phyloP scores from a whole-genome alignment of 768 basidiomycete species.

The Lactarius quietus region DNA sequence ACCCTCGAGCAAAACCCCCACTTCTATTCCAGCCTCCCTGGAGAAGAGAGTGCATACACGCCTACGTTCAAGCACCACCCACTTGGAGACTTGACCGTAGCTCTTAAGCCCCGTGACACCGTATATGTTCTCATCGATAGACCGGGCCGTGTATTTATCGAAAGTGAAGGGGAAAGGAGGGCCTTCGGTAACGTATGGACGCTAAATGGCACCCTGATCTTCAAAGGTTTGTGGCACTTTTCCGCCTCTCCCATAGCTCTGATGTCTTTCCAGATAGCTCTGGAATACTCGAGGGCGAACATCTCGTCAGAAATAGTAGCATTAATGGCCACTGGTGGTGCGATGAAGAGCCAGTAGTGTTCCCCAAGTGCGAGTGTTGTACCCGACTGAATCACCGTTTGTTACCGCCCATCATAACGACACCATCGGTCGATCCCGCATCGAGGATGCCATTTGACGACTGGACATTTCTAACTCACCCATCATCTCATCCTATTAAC shows the following conservation, averaged over 20 bases:
- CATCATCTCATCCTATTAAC: not conserved
- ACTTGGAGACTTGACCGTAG: not conserved
- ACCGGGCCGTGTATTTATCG: slow-evolving; percentile 6
- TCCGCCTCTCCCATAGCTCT: not conserved
- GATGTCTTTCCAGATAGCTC: slow-evolving; percentile 1
- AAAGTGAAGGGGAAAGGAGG: not conserved
- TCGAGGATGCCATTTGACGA: not conserved
- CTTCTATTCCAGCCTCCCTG: slow-evolving; percentile 7
- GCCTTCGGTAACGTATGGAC: slow-evolving; percentile 7
- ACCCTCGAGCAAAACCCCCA: slow-evolving; percentile 17
- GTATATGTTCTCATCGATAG: slow-evolving; percentile 9
- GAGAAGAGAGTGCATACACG: not conserved
- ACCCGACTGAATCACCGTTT: not conserved
- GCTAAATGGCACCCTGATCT: not conserved
- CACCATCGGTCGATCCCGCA: not conserved
- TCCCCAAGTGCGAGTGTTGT: not conserved
- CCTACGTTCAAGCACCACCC: not conserved
- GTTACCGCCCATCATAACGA: not conserved
- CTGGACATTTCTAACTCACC: not conserved
- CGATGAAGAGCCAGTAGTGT: not conserved
- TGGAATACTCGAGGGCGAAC: slow-evolving; percentile 10
- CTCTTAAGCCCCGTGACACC: not conserved
- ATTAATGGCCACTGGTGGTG: not conserved
- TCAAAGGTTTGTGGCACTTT: not conserved
- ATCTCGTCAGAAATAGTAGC: not conserved